phyloP scores from a whole-genome alignment of 345 rosid genomes.

The Syzygium jambos region DNA sequence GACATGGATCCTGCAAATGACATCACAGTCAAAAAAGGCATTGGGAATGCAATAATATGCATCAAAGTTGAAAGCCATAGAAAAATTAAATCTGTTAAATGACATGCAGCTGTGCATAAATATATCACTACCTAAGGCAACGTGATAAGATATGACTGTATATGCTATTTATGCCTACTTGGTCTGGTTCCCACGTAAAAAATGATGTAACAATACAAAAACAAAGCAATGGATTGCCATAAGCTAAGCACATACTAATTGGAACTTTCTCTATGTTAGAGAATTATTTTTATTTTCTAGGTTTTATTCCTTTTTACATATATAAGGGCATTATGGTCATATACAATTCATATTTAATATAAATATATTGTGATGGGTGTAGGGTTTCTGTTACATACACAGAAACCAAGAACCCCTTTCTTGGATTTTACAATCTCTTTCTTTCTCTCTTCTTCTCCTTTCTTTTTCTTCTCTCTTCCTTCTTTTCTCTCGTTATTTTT shows the following conservation, averaged over 20 bases:
- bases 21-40: background rate
- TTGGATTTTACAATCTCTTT: too few species aligned
- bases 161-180: background rate
- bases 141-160: background rate
- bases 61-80: background rate
- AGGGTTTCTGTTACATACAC: too few species aligned
- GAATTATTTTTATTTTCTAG: too few species aligned
- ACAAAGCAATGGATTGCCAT: background rate
- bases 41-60: background rate
- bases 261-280: background rate
- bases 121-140: background rate
- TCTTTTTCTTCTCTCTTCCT: too few species aligned
- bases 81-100: background rate
- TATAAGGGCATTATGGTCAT: too few species aligned
- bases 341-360: too few species aligned
- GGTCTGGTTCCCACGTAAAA: background rate
- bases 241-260: background rate
- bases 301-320: too few species aligned
- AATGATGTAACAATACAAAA: background rate
- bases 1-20: constrained; percentile 90
- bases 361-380: too few species aligned
- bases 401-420: too few species aligned
- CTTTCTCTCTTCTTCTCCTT: too few species aligned
- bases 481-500: too few species aligned
- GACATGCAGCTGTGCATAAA: background rate